Evolutionary conservation across 148 eudicot genomes (phyloP), one percentile per base, ranked within the genome.

Genomic region (Camellia lanceoleosa): DNA sequence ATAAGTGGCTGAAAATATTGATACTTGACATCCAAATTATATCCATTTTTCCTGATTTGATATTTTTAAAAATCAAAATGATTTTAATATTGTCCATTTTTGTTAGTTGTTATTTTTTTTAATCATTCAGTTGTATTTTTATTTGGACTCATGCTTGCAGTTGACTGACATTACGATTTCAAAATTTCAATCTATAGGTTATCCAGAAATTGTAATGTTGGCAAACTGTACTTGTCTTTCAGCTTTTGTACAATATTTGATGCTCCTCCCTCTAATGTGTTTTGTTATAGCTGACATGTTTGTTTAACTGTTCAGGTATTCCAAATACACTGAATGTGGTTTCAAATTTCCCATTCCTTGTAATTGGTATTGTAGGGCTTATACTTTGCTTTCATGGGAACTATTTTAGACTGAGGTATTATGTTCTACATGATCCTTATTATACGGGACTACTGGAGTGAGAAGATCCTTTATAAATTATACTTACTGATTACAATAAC

Each of bases 291-390:
- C 73, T 84, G 60, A 87, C 76, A 73, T 55, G 19, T 44, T 82
- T 77, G 68, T 73, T 80, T 58, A 81, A 56, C 62, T 63, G 79
- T 81, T 66, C 93, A 95, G 98, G 98, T 71, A 93, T 95, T 84
- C 97, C 98, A 6, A 95, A 95, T 78, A 70, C 87, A 20, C 85
- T 95, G 82, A 92, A 95, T 82, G 98, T 95, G 75, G 77, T 93
- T 74, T 95, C 98, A 78, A 95, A 95, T 82, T 83, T 92, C 68
- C 98, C 97, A 5, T 95, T 95, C 84, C 84, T 93, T 71, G 81
- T 95, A 70, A 82, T 93, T 82, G 98, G 98, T 81, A 81, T 95
- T 9, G 54, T 88, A 63, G 98, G 98, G 69, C 90, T 95, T 74
- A 75, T 95, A 68, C 92, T 95, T 81, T 93, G 97, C 87, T 87